Base-by-base conservation (phyloP, 2,329 filamentous ascomycete genomes). In the Sphaerulina populicola region DNA sequence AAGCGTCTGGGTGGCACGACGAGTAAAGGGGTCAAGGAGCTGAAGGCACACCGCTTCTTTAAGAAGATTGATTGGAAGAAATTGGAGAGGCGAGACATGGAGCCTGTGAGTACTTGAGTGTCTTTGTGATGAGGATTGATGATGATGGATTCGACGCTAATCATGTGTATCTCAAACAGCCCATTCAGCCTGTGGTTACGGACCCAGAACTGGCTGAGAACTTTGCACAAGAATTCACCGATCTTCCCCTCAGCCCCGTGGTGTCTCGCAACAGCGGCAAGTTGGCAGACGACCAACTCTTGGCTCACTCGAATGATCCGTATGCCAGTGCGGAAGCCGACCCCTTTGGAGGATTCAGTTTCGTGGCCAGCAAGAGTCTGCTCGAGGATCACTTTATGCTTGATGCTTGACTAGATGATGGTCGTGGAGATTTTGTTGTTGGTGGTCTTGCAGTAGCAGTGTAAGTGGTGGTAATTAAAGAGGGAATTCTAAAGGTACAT, bases 151-250 rank as follows among this genome's bases (percentile, higher is more conserved):
- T 18, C 2, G 18, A 6, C 21, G 46, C 53, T 57, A 48, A 59
- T 18, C 51, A 18, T 14, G 11, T 10, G 29, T 29, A 12, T 35
- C 18, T 18, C 4, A 2, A 18, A 18, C 18, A 60, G 51, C 93
- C 93, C 0, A 97, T 98, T 62, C 81, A 86, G 66, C 93, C 93
- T 12, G 77, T 97, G 63, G 91, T 98, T 64, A 97, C 93, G 0
- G 89, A 98, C 64, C 93, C 93, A 0, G 90, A 94, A 68, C 76
- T 96, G 41, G 93, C 93, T 0, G 94, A 98, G 78, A 98, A 98
- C 71, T 98, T 98, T 70, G 80, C 86, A 0, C 75, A 77, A n/a
- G 89, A 96, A 66, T 98, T 98, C 67, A 98, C 91, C 0, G 82
- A 86, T 49, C 71, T 95, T 56, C 80, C 87, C 3, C 75, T 97